Conservation (phyloP, 345 rosid genomes). For the Noccaea caerulescens region DNA sequence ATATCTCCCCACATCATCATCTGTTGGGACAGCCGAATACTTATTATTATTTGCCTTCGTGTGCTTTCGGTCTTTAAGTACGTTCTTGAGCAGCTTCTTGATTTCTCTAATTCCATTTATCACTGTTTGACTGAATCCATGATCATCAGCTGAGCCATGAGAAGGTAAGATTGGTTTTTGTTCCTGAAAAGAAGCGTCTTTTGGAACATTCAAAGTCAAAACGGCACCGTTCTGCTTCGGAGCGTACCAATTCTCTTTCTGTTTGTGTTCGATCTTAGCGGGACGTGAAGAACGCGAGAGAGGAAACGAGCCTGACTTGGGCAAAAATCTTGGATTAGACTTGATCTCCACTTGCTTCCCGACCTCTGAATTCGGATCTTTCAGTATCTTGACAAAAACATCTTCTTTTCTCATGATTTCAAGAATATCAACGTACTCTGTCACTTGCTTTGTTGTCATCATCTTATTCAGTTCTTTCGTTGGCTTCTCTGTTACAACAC, state of each 20-base stretch:
- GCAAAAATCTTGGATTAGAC: constrained; percentile 50
- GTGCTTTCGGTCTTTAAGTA: constrained; percentile 53
- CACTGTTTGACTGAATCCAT: constrained; percentile 56
- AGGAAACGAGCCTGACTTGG: constrained; percentile 89
- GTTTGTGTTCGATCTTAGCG: constrained; percentile 72
- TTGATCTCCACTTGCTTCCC: constrained; percentile 45
- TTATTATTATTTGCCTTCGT: constrained; percentile 36
- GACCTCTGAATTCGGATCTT: constrained; percentile 48
- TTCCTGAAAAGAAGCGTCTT: background rate
- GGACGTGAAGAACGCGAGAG: constrained; percentile 50
- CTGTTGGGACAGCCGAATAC: constrained; percentile 29
- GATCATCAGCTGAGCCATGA: constrained; percentile 45
- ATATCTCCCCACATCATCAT: constrained; percentile 60
- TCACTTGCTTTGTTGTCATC: constrained; percentile 48
- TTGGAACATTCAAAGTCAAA: constrained; percentile 39
- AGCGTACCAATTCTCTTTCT: constrained; percentile 67
- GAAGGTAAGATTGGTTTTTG: constrained; percentile 44
- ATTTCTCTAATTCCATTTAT: constrained; percentile 54
- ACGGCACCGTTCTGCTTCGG: constrained; percentile 45
- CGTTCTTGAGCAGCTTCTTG: constrained; percentile 64
- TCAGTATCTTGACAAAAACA: constrained; percentile 52
- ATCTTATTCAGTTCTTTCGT: constrained; percentile 10
- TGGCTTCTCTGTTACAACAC: constrained; percentile 15
- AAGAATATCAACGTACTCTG: constrained; percentile 61
- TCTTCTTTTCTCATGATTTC: constrained; percentile 66